Percentiles rank a stretch among this genome's conserved stretches.
Evolutionary conservation across 768 basidiomycete species (phyloP).

Genomic region (Boletales sp.): DNA sequence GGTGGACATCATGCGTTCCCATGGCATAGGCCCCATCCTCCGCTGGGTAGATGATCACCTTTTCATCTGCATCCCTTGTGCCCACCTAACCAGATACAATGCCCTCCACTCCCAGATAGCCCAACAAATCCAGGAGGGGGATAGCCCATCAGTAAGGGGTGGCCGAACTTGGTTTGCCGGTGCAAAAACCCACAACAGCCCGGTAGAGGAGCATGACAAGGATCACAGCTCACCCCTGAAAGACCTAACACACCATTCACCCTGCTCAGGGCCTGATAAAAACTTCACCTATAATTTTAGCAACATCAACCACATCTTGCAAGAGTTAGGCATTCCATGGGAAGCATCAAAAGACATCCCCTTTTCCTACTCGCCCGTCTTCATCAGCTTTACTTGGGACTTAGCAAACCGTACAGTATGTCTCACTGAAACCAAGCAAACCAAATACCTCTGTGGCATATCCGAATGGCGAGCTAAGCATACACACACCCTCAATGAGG

Average conservation of each 20-base stretch:
- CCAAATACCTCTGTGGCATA: background rate
- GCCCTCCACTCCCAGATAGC: too few species aligned
- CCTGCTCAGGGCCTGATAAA: accelerated
- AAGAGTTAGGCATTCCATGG: background rate
- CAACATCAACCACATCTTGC: background rate
- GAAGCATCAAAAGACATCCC: background rate
- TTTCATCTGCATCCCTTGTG: slow-evolving; percentile 9
- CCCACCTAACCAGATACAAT: accelerated
- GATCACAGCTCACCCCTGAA: background rate
- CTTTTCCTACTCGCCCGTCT: slow-evolving; percentile 7
- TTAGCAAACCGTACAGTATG: background rate
- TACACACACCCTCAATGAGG: background rate
- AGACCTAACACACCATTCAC: background rate
- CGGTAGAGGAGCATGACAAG: background rate
- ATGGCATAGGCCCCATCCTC: slow-evolving; percentile 20
- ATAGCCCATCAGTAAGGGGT: background rate
- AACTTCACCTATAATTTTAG: background rate
- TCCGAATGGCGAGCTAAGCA: background rate
- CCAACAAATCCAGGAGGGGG: background rate
- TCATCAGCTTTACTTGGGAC: slow-evolving; percentile 25
- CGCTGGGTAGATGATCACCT: slow-evolving; percentile 33
- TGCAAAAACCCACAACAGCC: background rate
- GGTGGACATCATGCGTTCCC: background rate
- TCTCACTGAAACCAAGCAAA: background rate
- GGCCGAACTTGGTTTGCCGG: background rate